Base-by-base conservation (phyloP, 495 filamentous ascomycete species). In the Ramalina peruviana region DNA sequence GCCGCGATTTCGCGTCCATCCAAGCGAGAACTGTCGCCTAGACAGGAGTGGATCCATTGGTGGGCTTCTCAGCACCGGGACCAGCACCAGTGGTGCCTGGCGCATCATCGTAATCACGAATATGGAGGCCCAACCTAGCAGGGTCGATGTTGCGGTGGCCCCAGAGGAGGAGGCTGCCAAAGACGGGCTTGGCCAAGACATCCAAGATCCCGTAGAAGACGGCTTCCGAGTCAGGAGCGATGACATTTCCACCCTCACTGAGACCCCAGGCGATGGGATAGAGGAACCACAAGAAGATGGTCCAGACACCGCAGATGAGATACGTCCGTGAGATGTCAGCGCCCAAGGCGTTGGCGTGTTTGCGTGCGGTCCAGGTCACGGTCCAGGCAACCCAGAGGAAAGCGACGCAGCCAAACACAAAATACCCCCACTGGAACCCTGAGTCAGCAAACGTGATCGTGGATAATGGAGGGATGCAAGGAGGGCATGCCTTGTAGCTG, bases 131-230 rank as follows among this genome's bases (percentile, higher is more conserved):
- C 13, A 82, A 57, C 20, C 65, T 53, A 11, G 60, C 60, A 4
- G 71, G 73, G 38, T 76, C 72, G 47, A 77, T 75, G 46, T 68
- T 68, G 37, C 72, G 68, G 54, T 77, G 76, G 20, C 74, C 75
- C 65, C 65, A 70, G 44, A 74, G 59, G 46, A 79, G 60, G 25
- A 72, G 40, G 4, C 69, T 67, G 17, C 74, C 70, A 44, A 82
- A 73, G 0, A 78, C 58, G 1, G 76, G 80, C 48, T 81, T 75
- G 6, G 78, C 62, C 13, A 83, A 48, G 6, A 85, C 54, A 54
- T 87, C 80, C 13, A 87, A 61, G 17, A 81, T 65, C 27, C 80
- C 80, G 54, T 85, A 86, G 63, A 87, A 86, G 49, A 84, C 62
- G n/a, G 73, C 69, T 53, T 79, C 78, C 3, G 70, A 74, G 50